Conservation (phyloP, 225 moss, liverwort and hornwort genomes). For the Pseudoscleropodium purum region DNA sequence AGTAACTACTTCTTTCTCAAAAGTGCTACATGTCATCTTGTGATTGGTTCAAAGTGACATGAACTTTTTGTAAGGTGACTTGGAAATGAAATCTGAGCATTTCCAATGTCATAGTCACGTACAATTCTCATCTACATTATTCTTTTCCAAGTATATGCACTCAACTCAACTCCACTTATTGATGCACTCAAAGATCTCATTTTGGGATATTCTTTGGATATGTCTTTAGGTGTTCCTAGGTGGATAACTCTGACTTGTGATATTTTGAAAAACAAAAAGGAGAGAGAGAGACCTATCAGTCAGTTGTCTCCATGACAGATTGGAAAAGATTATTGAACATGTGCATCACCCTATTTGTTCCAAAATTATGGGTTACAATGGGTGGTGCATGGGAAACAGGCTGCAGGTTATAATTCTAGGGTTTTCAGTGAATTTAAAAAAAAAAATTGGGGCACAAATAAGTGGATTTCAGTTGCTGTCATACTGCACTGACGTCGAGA, state of each 20-base stretch:
- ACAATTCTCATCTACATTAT: not conserved
- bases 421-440: not conserved
- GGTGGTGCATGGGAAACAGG: not conserved
- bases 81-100: rapidly evolving
- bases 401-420: not conserved
- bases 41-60: not conserved
- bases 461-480: not conserved
- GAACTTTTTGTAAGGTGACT: not conserved
- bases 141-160: not conserved
- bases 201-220: not conserved
- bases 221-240: not conserved
- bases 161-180: not conserved
- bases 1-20: not conserved
- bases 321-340: not conserved
- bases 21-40: not conserved
- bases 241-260: not conserved
- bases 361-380: not conserved
- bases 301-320: rapidly evolving
- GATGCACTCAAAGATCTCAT: not conserved
- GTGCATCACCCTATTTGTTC: not conserved
- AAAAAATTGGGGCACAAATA: not conserved
- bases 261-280: not conserved
- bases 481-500: not conserved
- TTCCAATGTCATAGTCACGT: rapidly evolving
- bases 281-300: too few relatives aligned